phyloP scores from a whole-genome alignment of 2,329 filamentous ascomycete genomes.

The Trichoderma brevicompactum region DNA sequence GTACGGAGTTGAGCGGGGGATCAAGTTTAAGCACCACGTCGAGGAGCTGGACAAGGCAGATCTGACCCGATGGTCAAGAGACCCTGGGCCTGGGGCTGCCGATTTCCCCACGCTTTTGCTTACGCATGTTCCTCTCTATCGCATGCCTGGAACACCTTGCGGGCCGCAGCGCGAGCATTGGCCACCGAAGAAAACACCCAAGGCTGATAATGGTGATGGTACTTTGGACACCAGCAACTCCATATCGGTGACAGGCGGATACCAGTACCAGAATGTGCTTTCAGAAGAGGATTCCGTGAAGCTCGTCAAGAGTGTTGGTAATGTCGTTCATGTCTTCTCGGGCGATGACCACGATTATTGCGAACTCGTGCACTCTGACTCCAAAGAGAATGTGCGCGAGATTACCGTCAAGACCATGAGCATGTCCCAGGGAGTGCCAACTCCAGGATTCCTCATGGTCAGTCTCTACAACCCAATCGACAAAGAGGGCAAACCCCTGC shows the following conservation, averaged over 20 bases:
- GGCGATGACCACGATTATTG: conserved; percentile 99
- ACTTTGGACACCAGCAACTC: conserved; percentile 72
- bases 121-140: conserved; percentile 88
- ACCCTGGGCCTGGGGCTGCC: conserved; percentile 50
- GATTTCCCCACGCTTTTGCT: conserved; percentile 88
- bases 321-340: conserved; percentile 85
- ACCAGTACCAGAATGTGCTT: conserved; percentile 97
- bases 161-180: conserved; percentile 84
- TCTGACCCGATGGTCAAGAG: conserved; percentile 37
- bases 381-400: conserved; percentile 70
- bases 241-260: conserved; percentile 76
- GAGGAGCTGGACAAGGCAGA: conserved; percentile 60
- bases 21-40: conserved; percentile 62
- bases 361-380: conserved; percentile 77
- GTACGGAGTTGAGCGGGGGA: conserved; percentile 61
- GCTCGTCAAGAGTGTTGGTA: conserved; percentile 77
- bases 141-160: conserved; percentile 81
- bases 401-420: conserved; percentile 95
- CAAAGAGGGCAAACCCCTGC: conserved; percentile 54
- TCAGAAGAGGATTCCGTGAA: conserved; percentile 74
- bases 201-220: conserved; percentile 53
- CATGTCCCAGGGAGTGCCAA: conserved; percentile 94
- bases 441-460: conserved; percentile 83
- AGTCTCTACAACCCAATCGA: conserved; percentile 93
- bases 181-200: conserved; percentile 68